These are phyloP conservation scores for Albophoma yamanashiensis DNA, from an alignment of 2,329 filamentous ascomycete species.

Conservation along the genomic window DNA sequence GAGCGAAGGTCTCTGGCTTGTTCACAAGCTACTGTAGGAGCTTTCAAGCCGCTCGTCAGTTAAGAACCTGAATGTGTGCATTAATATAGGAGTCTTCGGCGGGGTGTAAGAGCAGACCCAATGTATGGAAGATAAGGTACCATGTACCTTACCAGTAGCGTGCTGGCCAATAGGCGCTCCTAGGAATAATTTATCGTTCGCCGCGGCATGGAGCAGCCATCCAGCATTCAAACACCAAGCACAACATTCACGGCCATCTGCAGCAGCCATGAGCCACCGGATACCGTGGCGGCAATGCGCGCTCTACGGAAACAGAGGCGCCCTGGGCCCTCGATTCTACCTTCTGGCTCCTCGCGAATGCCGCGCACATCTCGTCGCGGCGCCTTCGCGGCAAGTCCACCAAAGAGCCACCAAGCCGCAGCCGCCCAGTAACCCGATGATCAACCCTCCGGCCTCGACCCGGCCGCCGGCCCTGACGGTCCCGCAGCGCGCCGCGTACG, in stretches of 20 bases:
- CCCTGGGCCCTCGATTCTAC: not conserved
- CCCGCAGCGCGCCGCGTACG: constrained; percentile 37
- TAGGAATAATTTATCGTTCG: not conserved
- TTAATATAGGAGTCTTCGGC: not conserved
- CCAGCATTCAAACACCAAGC: not conserved
- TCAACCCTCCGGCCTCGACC: constrained; percentile 67
- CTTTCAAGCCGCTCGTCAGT: not conserved
- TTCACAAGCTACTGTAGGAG: not conserved
- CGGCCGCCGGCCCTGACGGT: constrained; percentile 59
- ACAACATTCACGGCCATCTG: not conserved
- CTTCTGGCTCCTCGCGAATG: constrained; percentile 2
- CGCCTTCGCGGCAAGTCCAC: constrained; percentile 13
- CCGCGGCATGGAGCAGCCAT: not conserved
- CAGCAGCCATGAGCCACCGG: constrained; percentile 18
- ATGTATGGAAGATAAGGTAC: not conserved
- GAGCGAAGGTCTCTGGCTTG: not conserved
- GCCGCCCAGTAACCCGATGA: constrained; percentile 19
- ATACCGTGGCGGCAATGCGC: constrained; percentile 19
- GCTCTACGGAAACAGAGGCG: constrained; percentile 7
- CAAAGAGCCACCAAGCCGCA: constrained; percentile 8
- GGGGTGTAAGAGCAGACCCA: not conserved
- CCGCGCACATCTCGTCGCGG: constrained; percentile 5
- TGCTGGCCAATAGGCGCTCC: constrained; percentile 1
- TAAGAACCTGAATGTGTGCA: too few species aligned
- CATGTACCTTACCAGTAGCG: not conserved